phyloP scores from a whole-genome alignment of 768 basidiomycete species.

The Dendrothele bispora region DNA sequence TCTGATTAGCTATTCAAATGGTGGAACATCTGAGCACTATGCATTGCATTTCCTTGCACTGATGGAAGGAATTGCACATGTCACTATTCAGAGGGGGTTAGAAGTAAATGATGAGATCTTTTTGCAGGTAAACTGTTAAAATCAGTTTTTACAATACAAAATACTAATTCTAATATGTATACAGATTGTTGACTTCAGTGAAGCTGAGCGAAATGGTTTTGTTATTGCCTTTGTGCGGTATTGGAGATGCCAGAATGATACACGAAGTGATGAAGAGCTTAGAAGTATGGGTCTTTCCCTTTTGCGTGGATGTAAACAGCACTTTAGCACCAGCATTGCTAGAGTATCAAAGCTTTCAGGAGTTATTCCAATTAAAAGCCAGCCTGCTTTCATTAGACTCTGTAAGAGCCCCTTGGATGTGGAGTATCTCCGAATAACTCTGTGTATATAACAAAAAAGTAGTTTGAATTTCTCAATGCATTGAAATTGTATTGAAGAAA shows the following conservation, averaged over 20 bases:
- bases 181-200: conserved; percentile 35
- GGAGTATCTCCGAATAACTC: too few species aligned
- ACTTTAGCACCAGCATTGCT: conserved; percentile 27
- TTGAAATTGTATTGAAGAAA: too few species aligned
- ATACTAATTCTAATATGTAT: background rate
- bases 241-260: conserved; percentile 10
- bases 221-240: conserved; percentile 26
- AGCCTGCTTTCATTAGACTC: too few species aligned
- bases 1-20: background rate
- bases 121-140: conserved; percentile 1
- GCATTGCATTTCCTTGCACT: background rate
- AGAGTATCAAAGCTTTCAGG: conserved; percentile 23
- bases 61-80: background rate
- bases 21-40: background rate
- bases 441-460: too few species aligned
- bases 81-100: background rate
- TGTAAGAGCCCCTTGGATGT: too few species aligned
- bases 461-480: too few species aligned
- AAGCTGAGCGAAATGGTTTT: conserved; percentile 31
- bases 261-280: conserved; percentile 10
- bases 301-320: conserved; percentile 31
- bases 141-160: background rate
- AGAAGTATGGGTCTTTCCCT: conserved; percentile 4
- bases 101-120: background rate
- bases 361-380: conserved; percentile 17